Percentiles rank a stretch among this genome's conserved stretches.
Evolutionary conservation across 2,329 filamentous ascomycete species (phyloP).

Genomic region (Mariannaea sp.): DNA sequence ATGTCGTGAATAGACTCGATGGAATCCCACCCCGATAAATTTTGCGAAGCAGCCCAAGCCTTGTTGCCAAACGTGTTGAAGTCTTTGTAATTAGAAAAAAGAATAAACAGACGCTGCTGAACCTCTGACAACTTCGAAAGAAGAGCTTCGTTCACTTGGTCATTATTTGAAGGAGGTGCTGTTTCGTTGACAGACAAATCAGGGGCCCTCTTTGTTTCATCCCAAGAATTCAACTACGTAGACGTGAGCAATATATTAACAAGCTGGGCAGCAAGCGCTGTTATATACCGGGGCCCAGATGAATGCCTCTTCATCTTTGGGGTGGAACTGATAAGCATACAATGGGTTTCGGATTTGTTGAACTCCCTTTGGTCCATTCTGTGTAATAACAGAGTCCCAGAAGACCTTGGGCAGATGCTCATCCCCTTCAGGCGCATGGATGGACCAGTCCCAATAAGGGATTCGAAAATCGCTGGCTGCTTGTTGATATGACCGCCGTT

Average conservation of each 20-base stretch:
- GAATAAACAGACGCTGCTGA: conserved; percentile 67
- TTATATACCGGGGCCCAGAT: conserved; percentile 62
- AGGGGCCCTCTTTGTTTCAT: conserved; percentile 63
- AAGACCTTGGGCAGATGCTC: conserved; percentile 52
- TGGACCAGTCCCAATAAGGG: conserved; percentile 66
- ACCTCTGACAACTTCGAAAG: conserved; percentile 55
- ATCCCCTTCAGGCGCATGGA: conserved; percentile 52
- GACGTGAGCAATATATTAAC: conserved; percentile 5
- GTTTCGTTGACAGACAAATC: conserved; percentile 38
- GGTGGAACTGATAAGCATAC: conserved; percentile 64
- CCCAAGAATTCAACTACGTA: conserved; percentile 61
- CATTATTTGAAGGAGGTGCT: conserved; percentile 60
- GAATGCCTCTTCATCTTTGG: conserved; percentile 62
- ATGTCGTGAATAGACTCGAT: conserved; percentile 68
- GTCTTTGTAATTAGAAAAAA: conserved; percentile 70
- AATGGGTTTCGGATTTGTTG: conserved; percentile 66
- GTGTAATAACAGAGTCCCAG: conserved; percentile 55
- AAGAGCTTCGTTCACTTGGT: conserved; percentile 54
- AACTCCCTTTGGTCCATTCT: conserved; percentile 60
- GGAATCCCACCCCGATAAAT: conserved; percentile 62
- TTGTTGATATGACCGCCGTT: conserved; percentile 54
- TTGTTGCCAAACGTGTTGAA: conserved; percentile 74
- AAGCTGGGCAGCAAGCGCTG: not conserved
- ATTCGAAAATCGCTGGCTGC: conserved; percentile 59
- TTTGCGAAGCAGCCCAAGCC: conserved; percentile 57